A percentile compares a stretch with the other conserved stretches of the same genome.
These are phyloP conservation scores for Debaryomyces hansenii DNA, from an alignment of 805 yeast species.

Conservation along the genomic window DNA sequence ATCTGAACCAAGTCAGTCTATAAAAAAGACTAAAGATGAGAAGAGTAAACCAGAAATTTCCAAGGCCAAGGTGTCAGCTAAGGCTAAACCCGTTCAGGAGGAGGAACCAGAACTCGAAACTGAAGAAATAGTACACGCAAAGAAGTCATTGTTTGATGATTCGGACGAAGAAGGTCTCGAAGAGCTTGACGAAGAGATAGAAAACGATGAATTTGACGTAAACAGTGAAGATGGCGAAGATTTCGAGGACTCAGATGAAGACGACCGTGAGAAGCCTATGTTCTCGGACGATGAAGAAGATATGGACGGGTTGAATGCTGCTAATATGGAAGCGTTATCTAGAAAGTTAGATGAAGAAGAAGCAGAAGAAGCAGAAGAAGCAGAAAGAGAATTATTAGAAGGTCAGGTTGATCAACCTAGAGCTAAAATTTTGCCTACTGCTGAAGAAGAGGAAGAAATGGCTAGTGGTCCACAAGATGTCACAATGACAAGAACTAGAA, in stretches of 20 bases:
- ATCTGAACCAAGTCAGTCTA: slow-evolving; percentile 12
- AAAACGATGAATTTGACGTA: slow-evolving; percentile 44
- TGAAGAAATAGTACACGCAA: slow-evolving; percentile 67
- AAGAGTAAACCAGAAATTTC: slow-evolving; percentile 20
- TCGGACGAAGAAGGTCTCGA: slow-evolving; percentile 48
- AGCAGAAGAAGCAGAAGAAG: slow-evolving; percentile 46
- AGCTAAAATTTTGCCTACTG: slow-evolving; percentile 75
- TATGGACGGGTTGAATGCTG: slow-evolving; percentile 69
- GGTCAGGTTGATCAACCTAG: slow-evolving; percentile 64
- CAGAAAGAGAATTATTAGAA: slow-evolving; percentile 56
- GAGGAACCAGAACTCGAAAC: slow-evolving; percentile 63
- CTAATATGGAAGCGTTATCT: slow-evolving; percentile 80
- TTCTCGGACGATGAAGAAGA: slow-evolving; percentile 76
- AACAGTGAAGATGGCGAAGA: slow-evolving; percentile 24
- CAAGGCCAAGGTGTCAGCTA: slow-evolving; percentile 40
- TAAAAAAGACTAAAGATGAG: slow-evolving; percentile 10
- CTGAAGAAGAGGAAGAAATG: slow-evolving; percentile 56
- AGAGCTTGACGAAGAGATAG: slow-evolving; percentile 30
- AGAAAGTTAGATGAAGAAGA: slow-evolving; percentile 62
- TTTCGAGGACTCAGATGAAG: slow-evolving; percentile 60
- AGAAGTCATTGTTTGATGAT: slow-evolving; percentile 69
- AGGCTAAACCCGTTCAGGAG: background rate
- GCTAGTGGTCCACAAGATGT: slow-evolving; percentile 67
- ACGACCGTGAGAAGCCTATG: slow-evolving; percentile 61
- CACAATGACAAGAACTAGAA: slow-evolving; percentile 83